Conservation (phyloP, 768 basidiomycete genomes). For the Russula brevipes region DNA sequence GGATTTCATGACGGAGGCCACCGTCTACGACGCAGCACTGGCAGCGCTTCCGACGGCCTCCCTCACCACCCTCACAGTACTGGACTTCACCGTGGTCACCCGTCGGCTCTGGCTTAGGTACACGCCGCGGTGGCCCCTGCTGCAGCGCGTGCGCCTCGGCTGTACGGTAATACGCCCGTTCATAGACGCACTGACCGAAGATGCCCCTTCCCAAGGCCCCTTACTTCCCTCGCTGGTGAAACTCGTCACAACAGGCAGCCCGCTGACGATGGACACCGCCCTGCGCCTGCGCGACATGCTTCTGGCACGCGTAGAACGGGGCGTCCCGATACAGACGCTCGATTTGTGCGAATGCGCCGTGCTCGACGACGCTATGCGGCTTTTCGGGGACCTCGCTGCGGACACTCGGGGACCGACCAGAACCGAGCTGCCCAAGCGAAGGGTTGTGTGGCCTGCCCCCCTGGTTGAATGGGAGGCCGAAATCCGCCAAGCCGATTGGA, state of each 20-base stretch:
- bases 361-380: conserved; percentile 26
- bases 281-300: background rate
- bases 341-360: background rate
- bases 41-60: background rate
- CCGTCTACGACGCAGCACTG: background rate
- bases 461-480: too few species aligned
- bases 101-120: background rate
- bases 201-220: background rate
- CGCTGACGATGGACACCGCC: background rate
- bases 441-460: too few species aligned
- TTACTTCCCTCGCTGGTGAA: background rate
- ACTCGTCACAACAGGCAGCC: background rate
- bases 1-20: background rate
- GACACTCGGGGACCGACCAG: too few species aligned
- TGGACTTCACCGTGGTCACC: background rate
- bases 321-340: background rate
- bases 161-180: background rate
- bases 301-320: background rate
- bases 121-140: background rate
- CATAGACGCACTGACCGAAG: too few species aligned
- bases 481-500: too few species aligned
- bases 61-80: background rate
- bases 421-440: too few species aligned
- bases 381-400: too few species aligned
- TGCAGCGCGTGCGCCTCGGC: background rate